Base-by-base conservation (phyloP, 2,329 filamentous ascomycete genomes). In the Lachnellula arida region DNA sequence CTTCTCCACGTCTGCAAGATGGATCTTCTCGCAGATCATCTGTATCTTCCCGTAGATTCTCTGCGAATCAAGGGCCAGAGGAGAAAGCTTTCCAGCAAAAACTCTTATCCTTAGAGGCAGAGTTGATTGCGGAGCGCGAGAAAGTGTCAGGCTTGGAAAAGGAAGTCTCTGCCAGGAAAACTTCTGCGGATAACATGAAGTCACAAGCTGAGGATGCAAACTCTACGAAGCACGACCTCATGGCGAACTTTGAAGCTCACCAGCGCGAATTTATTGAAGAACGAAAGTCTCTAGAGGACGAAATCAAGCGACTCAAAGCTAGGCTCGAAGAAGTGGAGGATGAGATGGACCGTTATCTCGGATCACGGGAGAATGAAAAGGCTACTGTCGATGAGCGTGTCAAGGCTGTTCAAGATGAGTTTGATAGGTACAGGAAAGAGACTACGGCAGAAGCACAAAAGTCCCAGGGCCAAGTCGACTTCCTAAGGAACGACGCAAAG, bases 201-300 rank as follows among this genome's bases (percentile, higher is more conserved):
- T 81, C 77, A 66, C 86, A 86, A 65, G 81, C 96, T 59, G 85
- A 94, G 60, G 93, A 97, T 71, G 89, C 84, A 5, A 90, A 94
- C 64, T 92, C 90, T 2, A 97, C 89, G 1, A 99, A 99, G 72
- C 88, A 89, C 65, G 94, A 97, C 71, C 82, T 99, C 9, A 85
- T 99, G 73, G 87, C 90, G 62, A 99, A 99, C 67, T 90, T 99
- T 75, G 91, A 97, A 68, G 87, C 92, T 12, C 82, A 95, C 62
- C 91, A 97, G 72, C 85, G 84, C 25, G 94, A 97, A 67, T 97
- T 96, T 63, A 79, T 88, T 37, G 85, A 86, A 49, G 93, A 97
- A 71, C 84, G 94, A 40, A 90, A 88, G 66, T 88, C 86, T 9
- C 77, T 97, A 0, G 89, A 96, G 64, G 79, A 83, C 15, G 92